A percentile compares a stretch with the other conserved stretches of the same genome.
These are phyloP conservation scores for Leptographium wingfieldii DNA, from an alignment of 2,329 filamentous ascomycete genomes.

Conservation along the genomic window DNA sequence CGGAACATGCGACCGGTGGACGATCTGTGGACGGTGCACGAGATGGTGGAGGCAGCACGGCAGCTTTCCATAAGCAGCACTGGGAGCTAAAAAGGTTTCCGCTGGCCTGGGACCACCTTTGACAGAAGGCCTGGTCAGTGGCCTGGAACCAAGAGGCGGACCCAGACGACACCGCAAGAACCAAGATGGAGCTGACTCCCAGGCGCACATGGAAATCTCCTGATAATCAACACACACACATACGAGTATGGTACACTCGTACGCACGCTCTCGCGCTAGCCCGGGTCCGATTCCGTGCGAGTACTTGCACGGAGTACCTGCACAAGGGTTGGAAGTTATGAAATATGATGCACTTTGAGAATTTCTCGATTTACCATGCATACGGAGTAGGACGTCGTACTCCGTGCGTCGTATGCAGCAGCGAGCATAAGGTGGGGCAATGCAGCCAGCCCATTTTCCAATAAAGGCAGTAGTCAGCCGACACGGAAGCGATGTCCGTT, in stretches of 20 bases:
- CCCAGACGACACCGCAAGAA: not conserved
- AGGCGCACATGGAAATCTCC: no score
- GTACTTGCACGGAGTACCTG: not conserved
- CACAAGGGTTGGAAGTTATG: no score
- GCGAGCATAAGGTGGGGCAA: no score
- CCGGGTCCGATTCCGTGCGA: no score
- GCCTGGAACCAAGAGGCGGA: constrained; percentile 1
- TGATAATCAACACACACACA: not conserved
- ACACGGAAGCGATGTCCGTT: no score
- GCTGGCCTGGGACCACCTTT: not conserved
- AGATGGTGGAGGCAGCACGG: not conserved
- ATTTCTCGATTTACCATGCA: no score
- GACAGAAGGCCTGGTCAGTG: not conserved
- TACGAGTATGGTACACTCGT: not conserved
- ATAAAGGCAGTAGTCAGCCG: no score
- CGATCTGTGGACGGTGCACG: constrained; percentile 4
- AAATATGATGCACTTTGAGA: no score
- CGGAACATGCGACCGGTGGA: not conserved
- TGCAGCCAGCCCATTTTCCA: no score
- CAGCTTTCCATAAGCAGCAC: not conserved
- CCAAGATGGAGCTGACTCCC: not conserved
- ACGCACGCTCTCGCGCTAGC: no score
- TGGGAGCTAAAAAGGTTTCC: not conserved
- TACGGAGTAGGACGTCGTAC: no score
- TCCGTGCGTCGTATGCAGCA: no score